Evolutionary conservation across 108 stramenopile genomes (phyloP), one percentile per base, ranked within the genome.

Genomic region (Poteriospumella lacustris): DNA sequence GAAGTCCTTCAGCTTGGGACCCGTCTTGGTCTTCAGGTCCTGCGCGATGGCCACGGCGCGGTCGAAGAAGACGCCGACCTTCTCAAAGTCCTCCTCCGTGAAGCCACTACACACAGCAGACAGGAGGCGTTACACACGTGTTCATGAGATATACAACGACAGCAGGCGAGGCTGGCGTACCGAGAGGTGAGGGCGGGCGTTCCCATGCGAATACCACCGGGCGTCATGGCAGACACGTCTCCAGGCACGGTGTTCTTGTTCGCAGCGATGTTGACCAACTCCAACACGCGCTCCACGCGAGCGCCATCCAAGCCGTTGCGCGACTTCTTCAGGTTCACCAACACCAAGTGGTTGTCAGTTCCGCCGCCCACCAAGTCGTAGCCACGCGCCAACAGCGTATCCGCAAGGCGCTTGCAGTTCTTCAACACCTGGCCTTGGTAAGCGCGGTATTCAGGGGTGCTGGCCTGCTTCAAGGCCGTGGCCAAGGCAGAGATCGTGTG

Each of bases 201-300:
- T 42, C 98, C 98, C 95, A 99, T 95, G 39, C 98, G 93, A 80
- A 99, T 96, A 1, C 98, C 98, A 52, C 97, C 95, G 19, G 98
- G 98, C 43, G 90, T 93, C 29, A 97, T 79, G 1, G 95, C 96
- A 26, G 92, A 93, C 62, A 79, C 92, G 82, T 96, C 96, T 29
- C 96, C 96, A 0, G 96, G 95, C 43, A 96, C 90, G 52, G 95
- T 96, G 83, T 96, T 96, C 85, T 97, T 97, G 87, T 96, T 96
- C 68, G 88, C 91, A 1, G 93, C 93, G 75, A 96, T 93, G 85
- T 92, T 94, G 28, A 91, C 94, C 80, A 97, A 52, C 81, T 99
- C 99, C 76, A 97, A 80, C 40, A 99, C 85, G 2, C 95, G 87
- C 85, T 99, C 99, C 28, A 97, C 99, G 44, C 99, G 91, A 36